Conservation (phyloP, 1,139 yeast species). For the Candida mesenterica region DNA sequence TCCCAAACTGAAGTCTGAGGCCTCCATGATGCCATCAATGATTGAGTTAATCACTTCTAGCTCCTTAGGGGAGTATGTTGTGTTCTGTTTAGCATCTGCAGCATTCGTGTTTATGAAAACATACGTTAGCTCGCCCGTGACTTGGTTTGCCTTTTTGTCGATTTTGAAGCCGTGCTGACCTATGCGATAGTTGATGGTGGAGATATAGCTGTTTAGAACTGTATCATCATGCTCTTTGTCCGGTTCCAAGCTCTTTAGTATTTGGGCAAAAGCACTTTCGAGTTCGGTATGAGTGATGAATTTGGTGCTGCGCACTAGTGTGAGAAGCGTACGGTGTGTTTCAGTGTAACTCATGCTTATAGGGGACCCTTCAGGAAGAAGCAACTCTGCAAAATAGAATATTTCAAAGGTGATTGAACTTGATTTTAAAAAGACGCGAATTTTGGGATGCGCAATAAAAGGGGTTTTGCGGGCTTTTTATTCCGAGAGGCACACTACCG, state of each 20-base stretch:
- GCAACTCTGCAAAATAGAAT: too few species aligned
- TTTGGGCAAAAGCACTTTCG: constrained; percentile 12
- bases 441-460: too few species aligned
- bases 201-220: constrained; percentile 26
- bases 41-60: constrained; percentile 47
- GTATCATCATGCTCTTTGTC: constrained; percentile 9
- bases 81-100: constrained; percentile 41
- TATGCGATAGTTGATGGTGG: constrained; percentile 39
- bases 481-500: too few species aligned
- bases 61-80: constrained; percentile 46
- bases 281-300: constrained; percentile 16
- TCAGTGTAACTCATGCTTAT: constrained; percentile 26
- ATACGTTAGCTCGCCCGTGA: constrained; percentile 31
- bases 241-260: constrained; percentile 8
- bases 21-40: constrained; percentile 44
- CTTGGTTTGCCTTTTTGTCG: constrained; percentile 38
- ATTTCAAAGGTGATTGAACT: too few species aligned
- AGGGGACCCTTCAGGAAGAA: too few species aligned
- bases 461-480: too few species aligned
- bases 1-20: constrained; percentile 28
- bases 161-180: constrained; percentile 46
- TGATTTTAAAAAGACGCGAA: too few species aligned
- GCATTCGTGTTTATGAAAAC: constrained; percentile 43
- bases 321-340: constrained; percentile 43
- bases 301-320: constrained; percentile 40